phyloP scores from a whole-genome alignment of 768 basidiomycete genomes.

The Mrakia gelida region DNA sequence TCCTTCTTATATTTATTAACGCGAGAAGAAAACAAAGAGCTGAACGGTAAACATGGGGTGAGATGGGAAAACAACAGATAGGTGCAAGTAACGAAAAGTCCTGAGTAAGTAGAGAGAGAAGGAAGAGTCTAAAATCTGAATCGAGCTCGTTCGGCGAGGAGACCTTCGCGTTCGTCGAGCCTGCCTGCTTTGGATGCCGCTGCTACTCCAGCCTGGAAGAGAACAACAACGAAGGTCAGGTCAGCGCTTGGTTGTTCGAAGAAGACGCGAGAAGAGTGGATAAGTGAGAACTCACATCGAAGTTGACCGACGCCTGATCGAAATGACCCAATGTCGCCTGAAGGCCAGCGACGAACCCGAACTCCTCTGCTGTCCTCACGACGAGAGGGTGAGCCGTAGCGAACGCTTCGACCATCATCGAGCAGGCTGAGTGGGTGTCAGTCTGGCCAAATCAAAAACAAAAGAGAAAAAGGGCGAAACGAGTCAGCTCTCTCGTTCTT shows the following conservation, averaged over 20 bases:
- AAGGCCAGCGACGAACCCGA: conserved; percentile 18
- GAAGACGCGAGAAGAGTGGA: too few species aligned
- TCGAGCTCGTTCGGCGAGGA: conserved; percentile 18
- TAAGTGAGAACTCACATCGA: conserved; percentile 1
- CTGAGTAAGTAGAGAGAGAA: neutral
- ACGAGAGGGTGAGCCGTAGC: conserved; percentile 5
- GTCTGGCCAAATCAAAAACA: neutral
- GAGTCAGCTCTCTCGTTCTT: neutral
- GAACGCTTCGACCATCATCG: conserved; percentile 20
- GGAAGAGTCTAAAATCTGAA: neutral
- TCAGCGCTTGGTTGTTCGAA: neutral
- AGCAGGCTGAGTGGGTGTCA: neutral
- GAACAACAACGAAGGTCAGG: neutral
- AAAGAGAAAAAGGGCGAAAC: neutral
- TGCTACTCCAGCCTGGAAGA: conserved; percentile 6
- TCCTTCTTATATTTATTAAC: too few species aligned
- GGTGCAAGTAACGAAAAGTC: neutral
- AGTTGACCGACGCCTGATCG: neutral
- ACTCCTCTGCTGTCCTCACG: conserved; percentile 18
- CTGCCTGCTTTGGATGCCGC: neutral
- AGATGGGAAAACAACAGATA: neutral
- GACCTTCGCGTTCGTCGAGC: conserved; percentile 15
- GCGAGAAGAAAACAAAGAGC: too few species aligned
- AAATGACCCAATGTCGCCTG: conserved; percentile 23
- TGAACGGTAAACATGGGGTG: neutral